Evolutionary conservation across 225 moss, liverwort and hornwort genomes (phyloP), one percentile per base, ranked within the genome.

Genomic region (Asterella californica): DNA sequence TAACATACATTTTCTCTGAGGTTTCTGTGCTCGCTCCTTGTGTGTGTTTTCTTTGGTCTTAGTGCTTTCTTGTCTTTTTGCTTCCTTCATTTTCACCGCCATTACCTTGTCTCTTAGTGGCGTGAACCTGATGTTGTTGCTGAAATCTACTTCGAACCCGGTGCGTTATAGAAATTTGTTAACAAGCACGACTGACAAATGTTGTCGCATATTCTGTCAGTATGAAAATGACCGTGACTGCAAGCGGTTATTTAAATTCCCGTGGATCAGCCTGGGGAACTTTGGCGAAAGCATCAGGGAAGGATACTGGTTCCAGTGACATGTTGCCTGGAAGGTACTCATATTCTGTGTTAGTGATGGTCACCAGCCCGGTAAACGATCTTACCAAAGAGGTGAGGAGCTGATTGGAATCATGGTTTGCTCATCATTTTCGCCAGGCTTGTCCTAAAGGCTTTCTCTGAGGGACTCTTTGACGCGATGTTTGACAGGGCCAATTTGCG

Each of bases 341-440:
- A 82, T 78, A 89, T 79, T 88, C 88, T 79, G 82, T 94, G 63
- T 88, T 94, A 86, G 89, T 92, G 81, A 94, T 92, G 96, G 96
- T 96, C 78, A 92, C 94, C 78, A 90, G 85, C 79, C 92, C 92
- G 78, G 89, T 88, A 77, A 79, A 81, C 79, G 70, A 78, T 79
- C 90, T 86, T 25, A 81, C 88, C 10, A 79, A 70, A 90, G 92
- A 96, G 92, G 94, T 96, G 88, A 81, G 61, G 33, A 76, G 45
- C 62, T 36, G 47, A 53, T 22, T 46, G 37, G 17, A 32, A 52
- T 29, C 32, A 2, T 65, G 48, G 17, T 11, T 10, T 45, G 49
- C 78, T 17, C 33, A 48, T 37, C 12, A 21, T 52, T 8, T 14
- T 75, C 9, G 47, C 46, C 47, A 36, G 68, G 4, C n/a, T 49